Base-by-base conservation (phyloP, 163 green algal genomes). In the Volvox carteri region DNA sequence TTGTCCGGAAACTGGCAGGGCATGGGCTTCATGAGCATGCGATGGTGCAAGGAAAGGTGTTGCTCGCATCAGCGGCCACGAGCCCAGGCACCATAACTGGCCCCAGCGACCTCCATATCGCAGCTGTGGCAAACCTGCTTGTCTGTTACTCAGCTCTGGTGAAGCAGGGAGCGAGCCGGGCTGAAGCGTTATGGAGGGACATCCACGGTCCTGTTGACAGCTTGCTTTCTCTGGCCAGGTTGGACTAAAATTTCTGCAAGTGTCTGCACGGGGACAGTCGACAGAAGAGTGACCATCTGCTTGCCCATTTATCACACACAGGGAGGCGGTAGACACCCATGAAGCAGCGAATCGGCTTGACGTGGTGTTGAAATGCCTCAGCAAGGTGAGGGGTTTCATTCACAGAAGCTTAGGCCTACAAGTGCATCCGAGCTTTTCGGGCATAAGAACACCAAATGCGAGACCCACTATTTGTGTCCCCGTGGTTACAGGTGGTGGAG, bases 121-220 rank as follows among this genome's bases (percentile, higher is more conserved):
- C 83, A 3, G 67, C 84, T 8, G 54, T 89, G 0, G 54, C 84
- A 2, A 89, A 89, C 72, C 39, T 89, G 39, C 54, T 89, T 3
- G 12, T 89, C 0, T 88, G 83, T 67, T 88, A 88, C 37, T 42
- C 44, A 30, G 83, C 78, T 46, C 67, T 88, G 12, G 83, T 60
- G 37, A 60, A 88, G 37, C n/a, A n/a, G n/a, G 80, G 73, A 3
- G 23, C 80, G 3, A 54, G 46, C 44, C 62, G 46, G 18, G 62
- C 80, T 12, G 30, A 19, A 6, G 33, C 35, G 0, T 65, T 87
- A 5, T 87, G 80, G 80, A 41, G 28, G 9, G 46, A 78, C 18
- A 41, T 87, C 2, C 7, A 37, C 33, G 30, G 62, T 0, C 44
- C 80, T 25, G 7, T 87, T 23, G 83, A 81, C 8, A n/a, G 25